These are phyloP conservation scores for Agaricus blazei DNA, from an alignment of 768 basidiomycete species.

Conservation along the genomic window DNA sequence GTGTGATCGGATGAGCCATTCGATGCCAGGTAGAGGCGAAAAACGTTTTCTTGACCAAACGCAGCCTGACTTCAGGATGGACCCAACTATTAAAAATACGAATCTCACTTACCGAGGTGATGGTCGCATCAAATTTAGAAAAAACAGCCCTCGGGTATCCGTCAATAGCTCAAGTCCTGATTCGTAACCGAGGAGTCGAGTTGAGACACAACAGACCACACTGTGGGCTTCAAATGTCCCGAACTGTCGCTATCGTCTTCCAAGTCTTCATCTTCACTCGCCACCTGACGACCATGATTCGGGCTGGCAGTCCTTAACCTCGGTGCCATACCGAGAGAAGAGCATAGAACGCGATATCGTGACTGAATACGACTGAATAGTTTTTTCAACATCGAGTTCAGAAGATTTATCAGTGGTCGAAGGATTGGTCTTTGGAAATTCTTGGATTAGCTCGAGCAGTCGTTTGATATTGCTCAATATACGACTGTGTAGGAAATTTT, in stretches of 20 bases:
- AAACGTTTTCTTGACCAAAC: too few species aligned
- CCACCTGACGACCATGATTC: neutral
- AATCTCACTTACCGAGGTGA: too few species aligned
- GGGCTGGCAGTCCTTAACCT: slow-evolving; percentile 30
- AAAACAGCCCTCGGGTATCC: too few species aligned
- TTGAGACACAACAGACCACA: slow-evolving; percentile 16
- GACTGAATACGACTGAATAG: slow-evolving; percentile 84
- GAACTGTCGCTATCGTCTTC: slow-evolving; percentile 2
- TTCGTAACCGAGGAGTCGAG: slow-evolving; percentile 21
- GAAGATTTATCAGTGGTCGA: slow-evolving; percentile 32
- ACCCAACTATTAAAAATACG: neutral
- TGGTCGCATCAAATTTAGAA: too few species aligned
- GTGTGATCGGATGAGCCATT: too few species aligned
- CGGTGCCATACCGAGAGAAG: slow-evolving; percentile 64
- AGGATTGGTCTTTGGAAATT: slow-evolving; percentile 79
- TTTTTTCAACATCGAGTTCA: slow-evolving; percentile 67
- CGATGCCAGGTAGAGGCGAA: too few species aligned
- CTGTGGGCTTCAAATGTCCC: slow-evolving; percentile 9
- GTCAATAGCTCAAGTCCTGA: slow-evolving; percentile 18
- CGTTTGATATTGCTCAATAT: slow-evolving; percentile 57
- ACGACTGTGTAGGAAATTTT: slow-evolving; percentile 35
- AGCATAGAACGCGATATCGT: slow-evolving; percentile 82
- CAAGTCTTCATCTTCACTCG: slow-evolving; percentile 6
- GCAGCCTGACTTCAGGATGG: neutral
- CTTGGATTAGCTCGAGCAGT: slow-evolving; percentile 64